Percentiles rank a stretch among this genome's conserved stretches.
These are phyloP conservation scores for Anthostomella pinea DNA, from an alignment of 2,329 filamentous ascomycete species.

Conservation along the genomic window DNA sequence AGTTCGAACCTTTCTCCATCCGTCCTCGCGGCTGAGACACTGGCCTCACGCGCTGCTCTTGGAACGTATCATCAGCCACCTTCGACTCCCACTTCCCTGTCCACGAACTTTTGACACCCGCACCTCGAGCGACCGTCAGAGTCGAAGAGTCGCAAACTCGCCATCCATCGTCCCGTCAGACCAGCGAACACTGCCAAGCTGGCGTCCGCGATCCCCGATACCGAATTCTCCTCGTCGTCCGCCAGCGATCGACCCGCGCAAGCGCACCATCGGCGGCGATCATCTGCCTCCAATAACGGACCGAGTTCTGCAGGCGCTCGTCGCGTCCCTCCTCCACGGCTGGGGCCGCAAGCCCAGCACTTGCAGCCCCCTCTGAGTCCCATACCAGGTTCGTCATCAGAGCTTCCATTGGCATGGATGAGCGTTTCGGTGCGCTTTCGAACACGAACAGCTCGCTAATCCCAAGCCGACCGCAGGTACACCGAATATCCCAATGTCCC, in stretches of 20 bases:
- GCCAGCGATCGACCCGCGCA: constrained; percentile 47
- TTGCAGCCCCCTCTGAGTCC: constrained; percentile 45
- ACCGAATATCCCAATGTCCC: constrained; percentile 66
- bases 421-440: too few species aligned
- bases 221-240: constrained; percentile 53
- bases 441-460: constrained; percentile 9
- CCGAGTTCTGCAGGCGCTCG: constrained; percentile 33
- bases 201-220: constrained; percentile 47
- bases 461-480: constrained; percentile 42
- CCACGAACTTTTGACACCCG: too few species aligned
- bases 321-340: constrained; percentile 34
- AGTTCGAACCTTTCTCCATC: constrained; percentile 7
- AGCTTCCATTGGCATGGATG: constrained; percentile 7
- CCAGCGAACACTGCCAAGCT: constrained; percentile 38
- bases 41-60: constrained; percentile 12
- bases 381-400: constrained; percentile 50
- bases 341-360: constrained; percentile 39
- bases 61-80: constrained; percentile 20
- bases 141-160: background rate
- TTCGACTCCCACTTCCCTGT: constrained; percentile 9
- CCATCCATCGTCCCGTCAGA: background rate
- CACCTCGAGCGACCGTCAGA: too few species aligned
- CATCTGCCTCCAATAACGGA: constrained; percentile 34
- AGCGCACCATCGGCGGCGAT: constrained; percentile 50
- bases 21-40: constrained; percentile 17